Conservation (phyloP, 1,284 basidiomycete genomes). For the Phellinidium pouzarii region DNA sequence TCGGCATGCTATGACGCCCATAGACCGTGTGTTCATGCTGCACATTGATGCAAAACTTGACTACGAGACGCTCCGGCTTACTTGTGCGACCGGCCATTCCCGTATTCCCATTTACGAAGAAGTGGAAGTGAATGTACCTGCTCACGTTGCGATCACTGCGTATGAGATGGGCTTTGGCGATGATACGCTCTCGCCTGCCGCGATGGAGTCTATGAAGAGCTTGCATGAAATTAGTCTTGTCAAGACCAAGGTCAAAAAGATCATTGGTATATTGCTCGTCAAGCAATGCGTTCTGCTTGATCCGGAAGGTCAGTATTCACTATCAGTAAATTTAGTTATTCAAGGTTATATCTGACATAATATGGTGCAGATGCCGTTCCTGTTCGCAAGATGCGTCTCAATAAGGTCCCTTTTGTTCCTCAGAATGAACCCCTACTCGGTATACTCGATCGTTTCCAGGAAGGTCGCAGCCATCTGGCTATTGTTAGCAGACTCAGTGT, state of each 20-base stretch:
- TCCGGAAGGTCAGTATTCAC: constrained; percentile 56
- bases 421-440: constrained; percentile 82
- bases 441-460: constrained; percentile 87
- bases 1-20: constrained; percentile 72
- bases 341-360: background rate
- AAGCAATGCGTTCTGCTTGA: constrained; percentile 87
- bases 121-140: constrained; percentile 49
- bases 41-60: constrained; percentile 76
- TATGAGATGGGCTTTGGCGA: constrained; percentile 11
- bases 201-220: constrained; percentile 1
- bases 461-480: constrained; percentile 88
- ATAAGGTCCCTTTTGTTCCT: constrained; percentile 81
- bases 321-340: background rate
- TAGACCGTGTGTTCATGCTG: constrained; percentile 76
- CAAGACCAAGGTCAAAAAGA: constrained; percentile 59
- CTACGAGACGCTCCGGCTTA: constrained; percentile 67
- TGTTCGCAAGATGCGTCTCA: constrained; percentile 71
- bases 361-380: constrained; percentile 61
- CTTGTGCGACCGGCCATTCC: constrained; percentile 76
- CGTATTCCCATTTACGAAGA: constrained; percentile 72
- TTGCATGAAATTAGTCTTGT: constrained; percentile 14
- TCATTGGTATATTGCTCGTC: constrained; percentile 75
- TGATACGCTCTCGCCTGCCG: background rate
- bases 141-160: constrained; percentile 22
- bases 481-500: constrained; percentile 63